Conservation (phyloP, 495 filamentous ascomycete species). For the Aspergillus bertholletiae region DNA sequence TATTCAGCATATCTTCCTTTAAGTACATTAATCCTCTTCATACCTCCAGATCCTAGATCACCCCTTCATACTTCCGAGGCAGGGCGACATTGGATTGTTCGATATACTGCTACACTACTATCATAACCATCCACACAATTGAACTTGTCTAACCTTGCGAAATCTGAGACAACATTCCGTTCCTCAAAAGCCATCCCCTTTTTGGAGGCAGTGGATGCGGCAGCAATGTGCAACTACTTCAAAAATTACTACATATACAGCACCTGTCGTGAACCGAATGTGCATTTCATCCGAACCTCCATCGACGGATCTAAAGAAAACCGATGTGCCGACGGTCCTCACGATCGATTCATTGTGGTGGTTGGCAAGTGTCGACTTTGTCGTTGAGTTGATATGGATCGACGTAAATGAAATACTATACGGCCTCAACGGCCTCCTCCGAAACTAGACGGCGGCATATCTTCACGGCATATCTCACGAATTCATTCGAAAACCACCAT, state of each 20-base stretch:
- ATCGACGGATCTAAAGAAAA: conserved; percentile 60
- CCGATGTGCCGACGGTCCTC: conserved; percentile 63
- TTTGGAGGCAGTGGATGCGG: conserved; percentile 6
- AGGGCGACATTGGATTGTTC: too few relatives aligned
- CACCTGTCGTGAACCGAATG: conserved; percentile 59
- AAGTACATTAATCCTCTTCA: background rate
- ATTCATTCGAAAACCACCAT: background rate
- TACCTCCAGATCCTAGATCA: background rate
- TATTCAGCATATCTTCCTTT: background rate
- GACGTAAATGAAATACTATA: background rate
- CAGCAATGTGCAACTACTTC: conserved; percentile 72
- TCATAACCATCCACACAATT: background rate
- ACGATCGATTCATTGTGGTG: conserved; percentile 70
- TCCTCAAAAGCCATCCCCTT: background rate
- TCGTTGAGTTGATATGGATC: conserved; percentile 1
- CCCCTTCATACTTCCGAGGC: too few relatives aligned
- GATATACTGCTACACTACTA: background rate
- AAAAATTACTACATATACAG: conserved; percentile 78
- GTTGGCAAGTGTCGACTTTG: conserved; percentile 65
- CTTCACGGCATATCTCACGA: background rate
- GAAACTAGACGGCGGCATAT: background rate
- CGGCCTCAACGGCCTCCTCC: background rate
- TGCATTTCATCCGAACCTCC: conserved; percentile 65
- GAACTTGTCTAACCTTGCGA: background rate
- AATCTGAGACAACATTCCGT: conserved; percentile 1